Evolutionary conservation across 768 basidiomycete genomes (phyloP).

Genomic region (Panaeolus cyanescens): DNA sequence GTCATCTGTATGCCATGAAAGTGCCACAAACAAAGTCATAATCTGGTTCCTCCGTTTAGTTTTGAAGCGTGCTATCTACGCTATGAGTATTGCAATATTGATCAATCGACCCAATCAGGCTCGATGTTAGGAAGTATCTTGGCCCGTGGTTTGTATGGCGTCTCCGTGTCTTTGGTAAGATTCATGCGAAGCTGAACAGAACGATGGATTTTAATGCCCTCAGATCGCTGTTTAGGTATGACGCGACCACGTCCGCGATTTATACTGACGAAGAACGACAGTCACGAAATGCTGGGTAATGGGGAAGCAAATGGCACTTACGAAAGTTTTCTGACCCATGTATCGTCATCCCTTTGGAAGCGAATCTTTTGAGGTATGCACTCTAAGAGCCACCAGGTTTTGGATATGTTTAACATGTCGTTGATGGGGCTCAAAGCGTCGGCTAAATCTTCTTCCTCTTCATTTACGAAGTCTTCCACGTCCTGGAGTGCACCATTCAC

Average conservation of each 20-base stretch:
- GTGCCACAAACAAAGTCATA: neutral
- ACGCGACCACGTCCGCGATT: constrained; percentile 44
- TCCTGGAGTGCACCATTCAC: constrained; percentile 23
- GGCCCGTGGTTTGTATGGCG: constrained; percentile 40
- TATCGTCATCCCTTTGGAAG: constrained; percentile 41
- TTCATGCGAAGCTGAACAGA: constrained; percentile 50
- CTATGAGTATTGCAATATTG: neutral
- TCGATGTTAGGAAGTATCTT: constrained; percentile 30
- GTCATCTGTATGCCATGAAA: neutral
- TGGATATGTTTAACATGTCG: constrained; percentile 55
- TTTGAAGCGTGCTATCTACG: neutral
- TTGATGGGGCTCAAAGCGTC: constrained; percentile 54
- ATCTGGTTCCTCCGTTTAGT: neutral
- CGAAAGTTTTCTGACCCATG: constrained; percentile 39
- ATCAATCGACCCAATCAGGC: constrained; percentile 43
- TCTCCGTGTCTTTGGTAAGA: constrained; percentile 16
- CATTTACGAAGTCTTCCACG: constrained; percentile 35
- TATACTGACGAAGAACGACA: constrained; percentile 23
- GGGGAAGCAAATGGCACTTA: constrained; percentile 21
- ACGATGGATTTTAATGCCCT: constrained; percentile 45
- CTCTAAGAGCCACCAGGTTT: constrained; percentile 71
- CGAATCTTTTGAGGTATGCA: constrained; percentile 40
- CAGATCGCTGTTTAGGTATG: constrained; percentile 37
- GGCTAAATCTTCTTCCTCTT: constrained; percentile 63
- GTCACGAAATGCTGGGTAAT: neutral